These are phyloP conservation scores for Geranium rotundifolium DNA, from an alignment of 345 rosid genomes.

Conservation along the genomic window DNA sequence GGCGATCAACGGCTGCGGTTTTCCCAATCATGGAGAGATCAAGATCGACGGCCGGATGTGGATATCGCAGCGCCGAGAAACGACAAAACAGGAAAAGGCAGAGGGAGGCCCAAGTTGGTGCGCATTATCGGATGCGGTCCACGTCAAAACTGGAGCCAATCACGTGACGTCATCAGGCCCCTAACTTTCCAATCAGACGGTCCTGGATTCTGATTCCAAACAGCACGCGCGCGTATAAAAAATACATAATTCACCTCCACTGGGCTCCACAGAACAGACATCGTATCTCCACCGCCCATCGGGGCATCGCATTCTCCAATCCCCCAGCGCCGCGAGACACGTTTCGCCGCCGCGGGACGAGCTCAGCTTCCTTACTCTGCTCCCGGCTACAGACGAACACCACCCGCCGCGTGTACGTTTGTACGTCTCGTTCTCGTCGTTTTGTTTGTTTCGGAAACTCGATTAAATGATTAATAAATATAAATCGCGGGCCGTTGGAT, in stretches of 20 bases:
- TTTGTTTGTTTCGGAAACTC: no score
- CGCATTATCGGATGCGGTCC: background rate
- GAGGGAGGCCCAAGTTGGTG: background rate
- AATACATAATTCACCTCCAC: no score
- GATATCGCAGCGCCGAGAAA: background rate
- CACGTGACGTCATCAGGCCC: background rate
- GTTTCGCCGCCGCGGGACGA: background rate
- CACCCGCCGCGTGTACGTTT: background rate
- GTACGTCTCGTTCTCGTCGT: background rate
- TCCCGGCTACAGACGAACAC: no score
- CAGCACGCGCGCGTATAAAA: background rate
- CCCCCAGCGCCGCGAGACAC: background rate
- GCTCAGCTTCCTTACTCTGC: background rate
- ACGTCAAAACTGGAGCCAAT: background rate
- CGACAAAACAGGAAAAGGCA: background rate
- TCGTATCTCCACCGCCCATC: background rate
- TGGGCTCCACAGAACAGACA: background rate
- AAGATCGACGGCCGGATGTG: background rate
- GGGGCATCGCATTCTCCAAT: background rate
- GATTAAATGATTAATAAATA: no score
- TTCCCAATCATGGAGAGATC: no score
- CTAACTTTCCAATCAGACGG: background rate
- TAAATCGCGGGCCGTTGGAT: background rate
- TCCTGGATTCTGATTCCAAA: background rate
- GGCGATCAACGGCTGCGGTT: no score